Evolutionary conservation across 495 filamentous ascomycete species (phyloP).

Genomic region (Neurospora sp.): DNA sequence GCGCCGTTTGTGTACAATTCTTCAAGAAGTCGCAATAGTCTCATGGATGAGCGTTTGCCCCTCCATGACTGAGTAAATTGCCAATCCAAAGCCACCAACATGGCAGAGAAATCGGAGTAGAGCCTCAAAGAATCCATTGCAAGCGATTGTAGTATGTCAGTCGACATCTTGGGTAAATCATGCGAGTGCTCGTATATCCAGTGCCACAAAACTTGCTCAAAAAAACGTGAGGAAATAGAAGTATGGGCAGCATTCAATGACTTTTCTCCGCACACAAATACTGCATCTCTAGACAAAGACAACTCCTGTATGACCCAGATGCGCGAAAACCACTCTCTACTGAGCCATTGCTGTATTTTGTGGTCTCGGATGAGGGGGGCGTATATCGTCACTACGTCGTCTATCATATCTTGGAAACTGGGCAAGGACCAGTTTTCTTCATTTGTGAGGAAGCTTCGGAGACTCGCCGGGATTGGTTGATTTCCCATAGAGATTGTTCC

Average conservation of each 20-base stretch:
- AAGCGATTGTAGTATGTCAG: neutral
- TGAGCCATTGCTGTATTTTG: neutral
- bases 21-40: neutral
- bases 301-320: neutral
- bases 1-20: neutral
- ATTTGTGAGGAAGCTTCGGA: fast-evolving
- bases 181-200: fast-evolving
- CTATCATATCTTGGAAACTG: fast-evolving
- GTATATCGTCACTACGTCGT: neutral
- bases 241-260: neutral
- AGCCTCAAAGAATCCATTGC: neutral
- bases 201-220: neutral
- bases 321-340: neutral
- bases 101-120: neutral
- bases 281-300: neutral
- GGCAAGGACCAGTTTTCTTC: neutral
- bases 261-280: neutral
- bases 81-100: neutral
- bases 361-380: neutral
- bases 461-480: neutral
- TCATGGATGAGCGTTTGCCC: neutral
- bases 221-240: neutral
- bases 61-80: neutral
- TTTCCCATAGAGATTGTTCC: neutral
- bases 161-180: neutral